These are phyloP conservation scores for Iodosphaeria phyllophila DNA, from an alignment of 2,329 filamentous ascomycete species.

Conservation along the genomic window DNA sequence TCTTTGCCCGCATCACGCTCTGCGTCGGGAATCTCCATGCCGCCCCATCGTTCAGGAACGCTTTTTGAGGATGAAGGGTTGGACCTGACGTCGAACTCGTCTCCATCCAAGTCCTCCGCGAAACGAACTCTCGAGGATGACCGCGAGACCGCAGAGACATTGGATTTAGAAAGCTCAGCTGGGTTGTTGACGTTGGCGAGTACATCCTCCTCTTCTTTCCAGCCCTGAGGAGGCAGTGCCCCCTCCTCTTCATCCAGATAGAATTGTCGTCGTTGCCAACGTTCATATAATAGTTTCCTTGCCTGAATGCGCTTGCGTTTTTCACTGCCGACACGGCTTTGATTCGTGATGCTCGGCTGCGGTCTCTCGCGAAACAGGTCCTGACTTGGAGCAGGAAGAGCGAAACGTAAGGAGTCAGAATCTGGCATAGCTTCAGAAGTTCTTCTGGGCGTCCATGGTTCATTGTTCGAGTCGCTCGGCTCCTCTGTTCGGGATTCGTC, in stretches of 20 bases:
- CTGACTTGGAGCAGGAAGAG: constrained; percentile 17
- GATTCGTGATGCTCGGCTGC: constrained; percentile 14
- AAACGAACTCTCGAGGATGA: constrained; percentile 69
- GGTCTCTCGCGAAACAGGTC: constrained; percentile 20
- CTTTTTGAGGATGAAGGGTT: constrained; percentile 57
- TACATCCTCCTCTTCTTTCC: constrained; percentile 40
- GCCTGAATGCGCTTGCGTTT: constrained; percentile 22
- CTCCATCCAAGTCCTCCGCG: constrained; percentile 47
- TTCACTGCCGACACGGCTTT: constrained; percentile 16
- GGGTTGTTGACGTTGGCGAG: constrained; percentile 19
- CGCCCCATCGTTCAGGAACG: constrained; percentile 57
- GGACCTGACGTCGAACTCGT: constrained; percentile 53
- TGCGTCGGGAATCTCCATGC: constrained; percentile 59
- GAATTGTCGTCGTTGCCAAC: constrained; percentile 62
- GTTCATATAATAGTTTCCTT: constrained; percentile 39
- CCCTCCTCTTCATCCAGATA: constrained; percentile 80
- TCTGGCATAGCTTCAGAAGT: constrained; percentile 4
- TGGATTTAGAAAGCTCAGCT: constrained; percentile 24
- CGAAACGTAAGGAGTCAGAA: constrained; percentile 11
- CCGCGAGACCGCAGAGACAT: constrained; percentile 36
- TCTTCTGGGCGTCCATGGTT: neutral
- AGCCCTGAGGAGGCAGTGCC: constrained; percentile 41
- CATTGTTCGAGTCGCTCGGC: constrained; percentile 3
- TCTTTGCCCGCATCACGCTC: constrained; percentile 75
- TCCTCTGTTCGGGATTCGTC: too few relatives aligned